Evolutionary conservation across 345 rosid species (phyloP), one percentile per base, ranked within the genome.

Genomic region (Anastatica hierochuntica): DNA sequence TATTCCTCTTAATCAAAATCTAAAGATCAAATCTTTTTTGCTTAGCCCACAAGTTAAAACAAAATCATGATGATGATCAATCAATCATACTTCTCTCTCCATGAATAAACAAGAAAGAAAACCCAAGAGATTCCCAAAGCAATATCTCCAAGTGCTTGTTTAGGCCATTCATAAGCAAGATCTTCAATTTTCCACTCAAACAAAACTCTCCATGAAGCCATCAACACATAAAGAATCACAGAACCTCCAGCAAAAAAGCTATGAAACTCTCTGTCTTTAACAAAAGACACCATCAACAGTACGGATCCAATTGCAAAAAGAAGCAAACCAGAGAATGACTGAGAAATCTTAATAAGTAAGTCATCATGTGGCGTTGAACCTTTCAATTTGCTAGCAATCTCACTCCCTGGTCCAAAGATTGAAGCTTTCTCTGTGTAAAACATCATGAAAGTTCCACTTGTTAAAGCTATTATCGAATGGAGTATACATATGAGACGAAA

Each of bases 331-430:
- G 97, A 81, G 66, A 88, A 94, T 0, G 99, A 94, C 34, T 85
- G 84, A 6, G 97, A 83, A 15, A 86, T 94, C 72, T 74, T 73
- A 50, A 88, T 80, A 70, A 88, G 76, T 50, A 94, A 77, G 53
- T 88, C 90, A 42, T 94, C 99, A 4, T 88, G 90, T 6, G 88
- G 89, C 0, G 97, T 88, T 24, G 97, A 94, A 3, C 99, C 99
- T 52, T 72, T 74, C 10, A 88, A 72, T 69, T 80, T 85, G 21
- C 72, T 65, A 0, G 92, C 86, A 15, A 72, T 71, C 45, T 80
- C 88, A 33, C 50, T 49, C 4, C 92, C 95, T 51, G 71, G 84
- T 2, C 77, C 76, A 44, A 92, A 74, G 38, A 77, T 74, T 15
- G 76, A 75, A 21, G 82, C 75, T 45, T 81, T 86, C 30, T 79